Evolutionary conservation across 192 early-diverging fungal species (phyloP).

Genomic region (Backusella luteola): DNA sequence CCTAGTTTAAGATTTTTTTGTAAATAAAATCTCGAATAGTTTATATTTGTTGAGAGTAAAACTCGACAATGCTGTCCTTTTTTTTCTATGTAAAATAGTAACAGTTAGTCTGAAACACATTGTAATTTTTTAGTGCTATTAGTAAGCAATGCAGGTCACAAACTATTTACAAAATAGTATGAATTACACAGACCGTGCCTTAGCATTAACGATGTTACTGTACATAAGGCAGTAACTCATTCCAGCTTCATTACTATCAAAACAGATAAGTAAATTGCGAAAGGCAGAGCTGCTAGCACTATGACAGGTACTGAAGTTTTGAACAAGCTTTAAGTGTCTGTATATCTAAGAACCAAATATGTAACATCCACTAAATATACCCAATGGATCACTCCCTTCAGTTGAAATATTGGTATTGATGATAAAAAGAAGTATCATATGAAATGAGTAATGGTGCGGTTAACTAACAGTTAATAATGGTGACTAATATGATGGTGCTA

Average conservation of each 20-base stretch:
- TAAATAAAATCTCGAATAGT: neutral
- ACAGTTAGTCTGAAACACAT: neutral
- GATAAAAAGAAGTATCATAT: no score
- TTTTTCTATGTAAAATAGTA: neutral
- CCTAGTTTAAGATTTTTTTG: no score
- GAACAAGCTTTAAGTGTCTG: neutral
- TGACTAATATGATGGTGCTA: neutral
- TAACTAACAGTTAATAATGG: neutral
- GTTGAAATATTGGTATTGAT: neutral
- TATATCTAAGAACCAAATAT: neutral
- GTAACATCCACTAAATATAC: neutral
- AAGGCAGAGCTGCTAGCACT: neutral
- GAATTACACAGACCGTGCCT: neutral
- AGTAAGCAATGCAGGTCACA: neutral
- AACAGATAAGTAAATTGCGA: neutral
- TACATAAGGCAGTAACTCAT: neutral
- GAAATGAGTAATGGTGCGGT: neutral
- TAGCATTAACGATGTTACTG: neutral
- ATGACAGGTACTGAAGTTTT: neutral
- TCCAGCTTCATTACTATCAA: neutral
- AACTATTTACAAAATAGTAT: neutral
- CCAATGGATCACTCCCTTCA: neutral
- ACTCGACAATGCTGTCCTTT: no score
- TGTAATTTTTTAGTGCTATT: neutral
- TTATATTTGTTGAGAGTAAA: no score